Percentiles rank a stretch among this genome's conserved stretches.
These are phyloP conservation scores for Pythium monospermum DNA, from an alignment of 352 stramenopile genomes.

Conservation along the genomic window DNA sequence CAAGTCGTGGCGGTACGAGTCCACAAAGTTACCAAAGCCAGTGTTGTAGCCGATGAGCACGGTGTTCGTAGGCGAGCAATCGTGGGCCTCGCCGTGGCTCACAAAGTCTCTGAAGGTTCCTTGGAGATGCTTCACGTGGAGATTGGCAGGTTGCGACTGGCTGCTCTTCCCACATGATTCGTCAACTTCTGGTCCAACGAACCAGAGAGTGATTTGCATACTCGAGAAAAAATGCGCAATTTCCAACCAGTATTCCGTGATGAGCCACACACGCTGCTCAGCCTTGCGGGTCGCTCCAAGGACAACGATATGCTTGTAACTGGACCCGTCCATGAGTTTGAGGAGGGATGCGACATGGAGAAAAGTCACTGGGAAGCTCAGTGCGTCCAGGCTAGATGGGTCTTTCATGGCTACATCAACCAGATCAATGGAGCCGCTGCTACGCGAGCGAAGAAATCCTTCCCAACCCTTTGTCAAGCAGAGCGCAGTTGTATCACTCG, in stretches of 20 bases:
- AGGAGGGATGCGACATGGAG: conserved; percentile 37
- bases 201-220: conserved; percentile 38
- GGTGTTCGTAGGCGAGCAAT: conserved; percentile 35
- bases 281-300: conserved; percentile 61
- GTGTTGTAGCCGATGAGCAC: conserved; percentile 71
- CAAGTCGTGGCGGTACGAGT: conserved; percentile 37
- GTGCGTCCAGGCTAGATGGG: conserved; percentile 67
- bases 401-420: conserved; percentile 37
- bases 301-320: conserved; percentile 35
- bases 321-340: conserved; percentile 13
- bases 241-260: conserved; percentile 68
- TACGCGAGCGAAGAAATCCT: conserved; percentile 37
- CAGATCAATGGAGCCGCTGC: conserved; percentile 20
- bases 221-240: conserved; percentile 34
- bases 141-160: conserved; percentile 13
- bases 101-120: conserved; percentile 56
- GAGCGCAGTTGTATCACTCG: background rate
- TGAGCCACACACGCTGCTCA: conserved; percentile 61
- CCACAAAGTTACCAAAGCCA: conserved; percentile 76
- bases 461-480: conserved; percentile 41
- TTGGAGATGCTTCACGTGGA: conserved; percentile 31
- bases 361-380: conserved; percentile 71
- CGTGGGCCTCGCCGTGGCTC: conserved; percentile 21
- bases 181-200: conserved; percentile 58
- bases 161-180: conserved; percentile 1